Evolutionary conservation across 345 rosid species (phyloP), one percentile per base, ranked within the genome.

Genomic region (Arabidopsis arenosa): DNA sequence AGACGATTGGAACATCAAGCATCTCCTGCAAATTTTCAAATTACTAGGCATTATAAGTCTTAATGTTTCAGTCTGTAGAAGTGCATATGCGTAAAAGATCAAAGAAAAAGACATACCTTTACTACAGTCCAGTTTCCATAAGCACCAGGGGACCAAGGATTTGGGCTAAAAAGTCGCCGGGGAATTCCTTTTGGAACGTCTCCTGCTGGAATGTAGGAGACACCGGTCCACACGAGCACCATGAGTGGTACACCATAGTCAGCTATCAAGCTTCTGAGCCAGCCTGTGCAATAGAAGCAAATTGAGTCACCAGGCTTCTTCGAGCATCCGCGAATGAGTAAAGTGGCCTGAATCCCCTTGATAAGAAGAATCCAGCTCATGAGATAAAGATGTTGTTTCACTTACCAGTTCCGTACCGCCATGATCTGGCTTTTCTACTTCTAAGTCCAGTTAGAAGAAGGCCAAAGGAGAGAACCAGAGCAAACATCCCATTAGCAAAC

Each of bases 131-230:
- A 94, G 64, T 94, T 92, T 43, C 75, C 82, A 48, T 88, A 90
- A 65, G 97, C 97, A 59, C 99, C 97, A 4, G 90, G 87, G 8
- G 99, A 95, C 99, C 99, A 95, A 57, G 97, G 99, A 74, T 92
- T 86, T 51, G 99, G 99, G 79, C 97, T 95, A 81, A 86, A 83
- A 59, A 95, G 97, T 48, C 99, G 91, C 64, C 97, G 84, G 4
- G 99, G 97, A 66, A 95, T 90, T 71, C 99, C 97, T 70, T 85
- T 79, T 8, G 99, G 99, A 72, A 95, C 93, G 62, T 68, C 79
- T 49, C 79, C 84, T 9, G 86, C 68, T 53, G 97, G 97, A 54
- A 90, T 87, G 84, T 92, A 95, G 49, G 99, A 92, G 76, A 84
- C 77, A 56, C 86, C 97, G 10, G 97, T 92, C 99, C 97, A 95